These are phyloP conservation scores for Mycocentrospora acerina DNA, from an alignment of 2,329 filamentous ascomycete genomes.

Conservation along the genomic window DNA sequence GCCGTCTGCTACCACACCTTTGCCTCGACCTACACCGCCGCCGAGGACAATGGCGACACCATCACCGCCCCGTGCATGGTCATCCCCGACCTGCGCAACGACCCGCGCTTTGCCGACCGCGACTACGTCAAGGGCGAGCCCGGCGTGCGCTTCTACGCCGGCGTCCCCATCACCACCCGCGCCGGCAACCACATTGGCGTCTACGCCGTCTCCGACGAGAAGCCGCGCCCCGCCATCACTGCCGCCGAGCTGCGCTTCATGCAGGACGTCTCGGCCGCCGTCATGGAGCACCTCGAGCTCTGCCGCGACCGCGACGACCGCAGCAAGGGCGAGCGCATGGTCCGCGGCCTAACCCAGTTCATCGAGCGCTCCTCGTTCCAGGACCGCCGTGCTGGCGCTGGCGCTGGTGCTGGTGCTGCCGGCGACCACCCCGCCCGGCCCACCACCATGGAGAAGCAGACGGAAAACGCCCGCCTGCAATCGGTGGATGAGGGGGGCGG, in stretches of 20 bases:
- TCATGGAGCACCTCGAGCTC: slow-evolving; percentile 37
- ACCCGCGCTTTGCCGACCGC: slow-evolving; percentile 23
- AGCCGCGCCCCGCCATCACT: slow-evolving; percentile 23
- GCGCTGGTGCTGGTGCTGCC: too few species aligned
- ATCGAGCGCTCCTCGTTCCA: slow-evolving; percentile 33
- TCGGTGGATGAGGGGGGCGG: slow-evolving; percentile 29
- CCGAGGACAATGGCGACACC: slow-evolving; percentile 19
- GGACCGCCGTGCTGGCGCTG: slow-evolving; percentile 16
- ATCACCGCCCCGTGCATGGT: slow-evolving; percentile 23
- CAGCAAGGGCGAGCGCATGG: slow-evolving; percentile 33
- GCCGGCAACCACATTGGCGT: slow-evolving; percentile 35
- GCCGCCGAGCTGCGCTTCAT: slow-evolving; percentile 32
- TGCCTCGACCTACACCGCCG: slow-evolving; percentile 23
- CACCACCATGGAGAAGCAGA: slow-evolving; percentile 35
- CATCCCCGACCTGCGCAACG: slow-evolving; percentile 28
- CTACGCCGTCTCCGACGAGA: slow-evolving; percentile 34
- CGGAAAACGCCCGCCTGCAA: slow-evolving; percentile 35
- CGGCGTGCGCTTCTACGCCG: slow-evolving; percentile 36
- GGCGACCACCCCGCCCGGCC: too few species aligned
- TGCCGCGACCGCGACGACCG: slow-evolving; percentile 29
- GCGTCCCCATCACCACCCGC: slow-evolving; percentile 33
- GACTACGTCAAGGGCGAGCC: slow-evolving; percentile 30
- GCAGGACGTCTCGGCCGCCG: slow-evolving; percentile 32
- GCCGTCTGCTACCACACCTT: slow-evolving; percentile 35
- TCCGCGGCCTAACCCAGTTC: slow-evolving; percentile 37